These are phyloP conservation scores for Parascedosporium putredinis DNA, from an alignment of 2,329 filamentous ascomycete genomes.

Conservation along the genomic window DNA sequence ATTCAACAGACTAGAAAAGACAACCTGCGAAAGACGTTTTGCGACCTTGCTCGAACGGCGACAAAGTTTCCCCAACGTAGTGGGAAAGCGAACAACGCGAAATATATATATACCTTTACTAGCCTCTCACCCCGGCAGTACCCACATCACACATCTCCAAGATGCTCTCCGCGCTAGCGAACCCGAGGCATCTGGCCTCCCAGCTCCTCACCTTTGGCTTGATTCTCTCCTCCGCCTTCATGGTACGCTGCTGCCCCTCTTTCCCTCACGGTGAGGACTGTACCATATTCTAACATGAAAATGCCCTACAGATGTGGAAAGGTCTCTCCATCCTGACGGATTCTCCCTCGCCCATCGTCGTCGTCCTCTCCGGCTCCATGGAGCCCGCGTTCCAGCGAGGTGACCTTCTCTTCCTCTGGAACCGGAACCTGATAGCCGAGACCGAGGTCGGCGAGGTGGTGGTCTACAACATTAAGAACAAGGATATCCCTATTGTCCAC, in stretches of 20 bases:
- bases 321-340: conserved; percentile 70
- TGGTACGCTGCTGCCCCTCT: conserved; percentile 49
- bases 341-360: conserved; percentile 67
- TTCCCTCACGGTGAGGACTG: background rate
- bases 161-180: conserved; percentile 62
- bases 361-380: conserved; percentile 78
- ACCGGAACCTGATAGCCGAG: conserved; percentile 49
- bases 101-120: background rate
- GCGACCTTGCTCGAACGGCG: no score
- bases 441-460: conserved; percentile 48
- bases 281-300: conserved; percentile 12
- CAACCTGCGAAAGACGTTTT: no score
- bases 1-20: no score
- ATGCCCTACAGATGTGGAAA: conserved; percentile 61
- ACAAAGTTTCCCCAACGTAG: no score
- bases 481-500: conserved; percentile 97
- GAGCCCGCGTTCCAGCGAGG: conserved; percentile 74
- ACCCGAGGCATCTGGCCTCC: conserved; percentile 68
- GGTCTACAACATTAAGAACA: conserved; percentile 72
- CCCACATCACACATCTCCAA: conserved; percentile 10
- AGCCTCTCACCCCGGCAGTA: background rate
- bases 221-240: conserved; percentile 83
- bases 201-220: conserved; percentile 87
- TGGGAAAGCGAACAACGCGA: background rate
- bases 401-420: conserved; percentile 69